phyloP scores from a whole-genome alignment of 2,329 filamentous ascomycete genomes.

The Calonectria hongkongensis region DNA sequence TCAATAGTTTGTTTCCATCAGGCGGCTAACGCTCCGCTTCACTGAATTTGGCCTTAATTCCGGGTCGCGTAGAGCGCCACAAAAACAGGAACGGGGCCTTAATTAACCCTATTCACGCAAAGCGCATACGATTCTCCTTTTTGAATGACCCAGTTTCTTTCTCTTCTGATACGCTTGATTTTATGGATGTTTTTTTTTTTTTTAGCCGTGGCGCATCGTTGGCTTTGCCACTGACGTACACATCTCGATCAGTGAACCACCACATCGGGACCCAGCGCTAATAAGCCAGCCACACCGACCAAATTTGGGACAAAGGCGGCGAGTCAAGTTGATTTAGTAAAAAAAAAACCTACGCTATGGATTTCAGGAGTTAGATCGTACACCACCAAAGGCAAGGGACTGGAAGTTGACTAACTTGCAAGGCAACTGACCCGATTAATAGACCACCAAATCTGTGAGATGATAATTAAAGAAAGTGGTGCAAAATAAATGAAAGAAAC shows the following conservation, averaged over 20 bases:
- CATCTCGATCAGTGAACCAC: not conserved
- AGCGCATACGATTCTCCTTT: not conserved
- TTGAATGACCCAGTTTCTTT: not conserved
- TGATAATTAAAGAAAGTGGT: no score
- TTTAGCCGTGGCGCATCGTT: not conserved
- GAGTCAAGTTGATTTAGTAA: no score
- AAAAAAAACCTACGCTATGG: no score
- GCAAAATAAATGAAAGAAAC: no score
- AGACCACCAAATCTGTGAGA: no score
- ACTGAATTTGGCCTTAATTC: not conserved
- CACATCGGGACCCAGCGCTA: not conserved
- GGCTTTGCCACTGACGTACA: not conserved
- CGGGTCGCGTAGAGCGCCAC: conserved; percentile 5
- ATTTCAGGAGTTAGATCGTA: no score
- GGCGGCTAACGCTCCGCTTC: not conserved
- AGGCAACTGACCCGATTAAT: no score
- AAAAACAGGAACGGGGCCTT: not conserved
- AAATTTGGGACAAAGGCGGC: no score
- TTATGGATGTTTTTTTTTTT: not conserved
- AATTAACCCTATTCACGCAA: not conserved
- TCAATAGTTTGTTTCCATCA: conserved; percentile 3
- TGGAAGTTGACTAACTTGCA: no score
- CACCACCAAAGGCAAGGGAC: no score
- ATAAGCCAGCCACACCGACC: no score
- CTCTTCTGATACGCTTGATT: not conserved